A percentile compares a stretch with the other conserved stretches of the same genome.
phyloP scores from a whole-genome alignment of 805 yeast genomes.

The Komagataella kurtzmanii region DNA sequence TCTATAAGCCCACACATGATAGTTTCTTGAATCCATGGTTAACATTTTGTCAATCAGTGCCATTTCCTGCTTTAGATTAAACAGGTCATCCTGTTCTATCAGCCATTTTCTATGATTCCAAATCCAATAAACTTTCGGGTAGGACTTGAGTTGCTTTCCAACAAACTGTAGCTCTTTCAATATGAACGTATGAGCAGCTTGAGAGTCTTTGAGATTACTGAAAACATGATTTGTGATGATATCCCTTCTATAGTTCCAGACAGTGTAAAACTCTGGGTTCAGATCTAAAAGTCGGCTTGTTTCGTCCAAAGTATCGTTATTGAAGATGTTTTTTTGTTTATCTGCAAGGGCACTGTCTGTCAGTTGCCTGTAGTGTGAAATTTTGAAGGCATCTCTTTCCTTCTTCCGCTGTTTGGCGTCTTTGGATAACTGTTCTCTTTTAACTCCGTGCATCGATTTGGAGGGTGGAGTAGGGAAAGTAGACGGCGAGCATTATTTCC shows the following conservation, averaged over 20 bases:
- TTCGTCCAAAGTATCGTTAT: constrained; percentile 14
- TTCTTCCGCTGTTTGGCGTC: constrained; percentile 41
- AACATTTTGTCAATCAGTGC: constrained; percentile 55
- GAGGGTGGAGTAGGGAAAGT: not conserved
- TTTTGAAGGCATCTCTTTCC: constrained; percentile 47
- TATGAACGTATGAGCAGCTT: constrained; percentile 13
- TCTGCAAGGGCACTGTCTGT: constrained; percentile 24
- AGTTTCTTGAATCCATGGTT: constrained; percentile 68
- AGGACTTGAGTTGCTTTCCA: constrained; percentile 40
- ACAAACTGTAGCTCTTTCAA: constrained; percentile 52
- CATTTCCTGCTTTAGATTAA: constrained; percentile 41
- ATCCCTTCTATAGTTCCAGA: constrained; percentile 85
- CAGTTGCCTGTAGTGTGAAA: constrained; percentile 36
- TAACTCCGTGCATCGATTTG: constrained; percentile 48
- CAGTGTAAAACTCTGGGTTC: constrained; percentile 81
- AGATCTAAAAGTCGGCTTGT: constrained; percentile 45
- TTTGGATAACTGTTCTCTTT: constrained; percentile 39
- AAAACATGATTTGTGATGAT: constrained; percentile 28
- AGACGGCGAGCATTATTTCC: not conserved
- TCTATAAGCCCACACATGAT: constrained; percentile 93
- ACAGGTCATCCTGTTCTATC: constrained; percentile 30
- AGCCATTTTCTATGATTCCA: constrained; percentile 93
- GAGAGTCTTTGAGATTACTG: constrained; percentile 3
- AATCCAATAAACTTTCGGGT: constrained; percentile 92
- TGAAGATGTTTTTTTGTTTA: constrained; percentile 1